These are phyloP conservation scores for Blastobotrys proliferans DNA, from an alignment of 1,139 yeast genomes.

Conservation along the genomic window DNA sequence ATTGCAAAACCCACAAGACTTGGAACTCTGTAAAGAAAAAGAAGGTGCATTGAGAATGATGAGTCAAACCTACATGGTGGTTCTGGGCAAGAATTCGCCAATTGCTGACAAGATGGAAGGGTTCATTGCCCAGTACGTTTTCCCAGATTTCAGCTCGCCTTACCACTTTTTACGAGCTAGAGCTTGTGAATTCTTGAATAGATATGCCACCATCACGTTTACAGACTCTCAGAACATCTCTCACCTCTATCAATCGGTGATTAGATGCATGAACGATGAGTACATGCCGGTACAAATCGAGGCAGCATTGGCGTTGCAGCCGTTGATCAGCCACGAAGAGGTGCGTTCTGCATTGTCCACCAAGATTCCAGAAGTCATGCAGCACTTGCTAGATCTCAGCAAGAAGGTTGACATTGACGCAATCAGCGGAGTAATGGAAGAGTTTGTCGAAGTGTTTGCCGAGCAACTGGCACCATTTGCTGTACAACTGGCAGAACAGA, in stretches of 20 bases:
- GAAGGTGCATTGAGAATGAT: conserved; percentile 81
- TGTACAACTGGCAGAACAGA: conserved; percentile 72
- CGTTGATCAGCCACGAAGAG: conserved; percentile 60
- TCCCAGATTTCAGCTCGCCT: conserved; percentile 66
- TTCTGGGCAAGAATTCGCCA: conserved; percentile 55
- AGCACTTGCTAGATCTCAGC: conserved; percentile 66
- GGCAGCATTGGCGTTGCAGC: conserved; percentile 82
- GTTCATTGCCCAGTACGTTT: conserved; percentile 57
- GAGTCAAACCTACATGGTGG: conserved; percentile 63
- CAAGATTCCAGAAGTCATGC: conserved; percentile 78
- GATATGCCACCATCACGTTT: conserved; percentile 64
- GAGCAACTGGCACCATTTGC: conserved; percentile 94
- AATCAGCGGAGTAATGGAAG: conserved; percentile 89
- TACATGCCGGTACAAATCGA: conserved; percentile 78
- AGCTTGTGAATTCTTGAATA: conserved; percentile 71
- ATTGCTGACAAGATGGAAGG: conserved; percentile 62
- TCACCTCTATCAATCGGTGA: conserved; percentile 60
- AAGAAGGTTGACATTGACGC: conserved; percentile 86
- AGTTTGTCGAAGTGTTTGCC: conserved; percentile 84
- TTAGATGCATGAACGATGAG: conserved; percentile 52
- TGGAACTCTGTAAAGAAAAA: conserved; percentile 62
- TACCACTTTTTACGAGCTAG: conserved; percentile 79
- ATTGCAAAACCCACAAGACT: conserved; percentile 40
- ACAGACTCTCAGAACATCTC: conserved; percentile 47
- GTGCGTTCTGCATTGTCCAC: conserved; percentile 65